phyloP scores from a whole-genome alignment of 768 basidiomycete species.

The Trichaptum fuscoviolaceum region DNA sequence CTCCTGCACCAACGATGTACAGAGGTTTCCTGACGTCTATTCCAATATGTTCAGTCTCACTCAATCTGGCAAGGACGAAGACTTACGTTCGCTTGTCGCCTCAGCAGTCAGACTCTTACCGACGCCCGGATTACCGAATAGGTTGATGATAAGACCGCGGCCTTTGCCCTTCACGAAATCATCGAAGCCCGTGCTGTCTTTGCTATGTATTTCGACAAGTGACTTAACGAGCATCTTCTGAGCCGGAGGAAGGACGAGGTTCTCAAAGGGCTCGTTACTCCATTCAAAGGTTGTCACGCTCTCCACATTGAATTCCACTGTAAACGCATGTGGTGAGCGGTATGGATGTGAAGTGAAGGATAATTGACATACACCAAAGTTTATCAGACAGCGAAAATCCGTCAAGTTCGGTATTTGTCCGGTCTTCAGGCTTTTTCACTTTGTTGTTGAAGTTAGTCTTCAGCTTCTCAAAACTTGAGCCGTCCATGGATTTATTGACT shows the following conservation, averaged over 20 bases:
- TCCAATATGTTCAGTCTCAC: background rate
- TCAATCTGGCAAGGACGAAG: background rate
- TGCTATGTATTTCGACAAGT: conserved; percentile 52
- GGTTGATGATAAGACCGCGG: conserved; percentile 28
- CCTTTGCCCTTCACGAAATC: conserved; percentile 32
- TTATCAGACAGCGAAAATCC: conserved; percentile 61
- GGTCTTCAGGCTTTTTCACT: background rate
- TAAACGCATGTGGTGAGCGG: background rate
- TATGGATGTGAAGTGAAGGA: conserved; percentile 7
- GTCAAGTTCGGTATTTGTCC: conserved; percentile 42
- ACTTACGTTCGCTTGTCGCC: conserved; percentile 30
- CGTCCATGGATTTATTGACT: background rate
- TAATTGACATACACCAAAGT: conserved; percentile 47
- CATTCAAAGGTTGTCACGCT: conserved; percentile 49
- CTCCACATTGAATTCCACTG: conserved; percentile 59
- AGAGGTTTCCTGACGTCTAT: conserved; percentile 27
- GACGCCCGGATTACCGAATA: conserved; percentile 26
- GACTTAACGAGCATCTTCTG: conserved; percentile 51
- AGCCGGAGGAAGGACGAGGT: conserved; percentile 48
- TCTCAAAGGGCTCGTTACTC: conserved; percentile 51
- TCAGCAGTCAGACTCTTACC: conserved; percentile 31
- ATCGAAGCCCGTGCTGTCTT: conserved; percentile 29
- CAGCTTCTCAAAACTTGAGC: background rate
- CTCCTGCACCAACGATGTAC: conserved; percentile 29
- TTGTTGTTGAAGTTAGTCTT: background rate